These are phyloP conservation scores for Aspergillus intermedius DNA, from an alignment of 2,329 filamentous ascomycete species.

Conservation along the genomic window DNA sequence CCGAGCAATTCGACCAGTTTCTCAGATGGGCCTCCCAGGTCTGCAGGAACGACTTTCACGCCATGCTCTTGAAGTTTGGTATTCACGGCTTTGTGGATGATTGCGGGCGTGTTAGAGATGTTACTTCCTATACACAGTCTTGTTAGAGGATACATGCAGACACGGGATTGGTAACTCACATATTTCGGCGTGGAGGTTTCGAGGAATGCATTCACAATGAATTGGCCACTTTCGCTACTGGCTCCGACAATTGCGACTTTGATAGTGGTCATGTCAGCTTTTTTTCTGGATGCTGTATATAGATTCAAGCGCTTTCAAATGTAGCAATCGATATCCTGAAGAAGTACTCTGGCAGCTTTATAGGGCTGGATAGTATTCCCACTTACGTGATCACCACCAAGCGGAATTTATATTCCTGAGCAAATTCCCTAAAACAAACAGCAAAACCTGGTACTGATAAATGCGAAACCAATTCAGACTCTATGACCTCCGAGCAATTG, in stretches of 20 bases:
- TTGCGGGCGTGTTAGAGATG: background rate
- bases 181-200: background rate
- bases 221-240: background rate
- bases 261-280: background rate
- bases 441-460: too few relatives aligned
- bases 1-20: conserved; percentile 13
- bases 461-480: too few relatives aligned
- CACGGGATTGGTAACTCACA: background rate
- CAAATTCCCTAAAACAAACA: too few relatives aligned
- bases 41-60: background rate
- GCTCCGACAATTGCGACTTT: background rate
- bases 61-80: background rate
- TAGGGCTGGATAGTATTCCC: too few relatives aligned
- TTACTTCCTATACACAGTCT: background rate
- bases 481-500: too few relatives aligned
- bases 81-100: background rate
- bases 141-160: too few relatives aligned
- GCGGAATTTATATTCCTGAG: too few relatives aligned
- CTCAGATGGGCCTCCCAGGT: background rate
- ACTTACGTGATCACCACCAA: too few relatives aligned
- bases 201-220: background rate
- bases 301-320: too few relatives aligned
- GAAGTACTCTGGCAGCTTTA: too few relatives aligned
- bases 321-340: too few relatives aligned
- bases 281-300: background rate